A percentile compares a stretch with the other conserved stretches of the same genome.
Evolutionary conservation across 331 rosid species (phyloP).

Genomic region (Arachis monticola): DNA sequence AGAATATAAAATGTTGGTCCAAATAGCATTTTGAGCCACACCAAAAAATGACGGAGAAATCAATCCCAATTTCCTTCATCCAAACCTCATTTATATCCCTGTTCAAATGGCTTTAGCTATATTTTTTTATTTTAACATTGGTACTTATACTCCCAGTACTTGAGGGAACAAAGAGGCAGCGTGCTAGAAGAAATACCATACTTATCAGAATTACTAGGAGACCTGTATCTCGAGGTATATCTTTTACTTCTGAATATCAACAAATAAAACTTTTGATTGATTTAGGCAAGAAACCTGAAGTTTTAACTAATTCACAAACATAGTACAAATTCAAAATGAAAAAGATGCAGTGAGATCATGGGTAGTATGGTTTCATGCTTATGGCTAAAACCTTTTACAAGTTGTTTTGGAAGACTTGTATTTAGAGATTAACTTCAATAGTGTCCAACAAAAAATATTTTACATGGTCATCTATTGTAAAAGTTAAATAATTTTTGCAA

Average conservation of each 20-base stretch:
- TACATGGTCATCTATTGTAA: too few species aligned
- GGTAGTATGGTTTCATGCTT: neutral
- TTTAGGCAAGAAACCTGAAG: neutral
- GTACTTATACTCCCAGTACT: slow-evolving; percentile 54
- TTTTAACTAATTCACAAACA: neutral
- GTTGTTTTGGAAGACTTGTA: too few species aligned
- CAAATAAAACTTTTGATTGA: slow-evolving; percentile 16
- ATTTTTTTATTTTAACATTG: slow-evolving; percentile 35
- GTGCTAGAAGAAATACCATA: slow-evolving; percentile 64
- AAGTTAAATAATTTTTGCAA: too few species aligned
- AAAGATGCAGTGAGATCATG: slow-evolving; percentile 18
- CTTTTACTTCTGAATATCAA: slow-evolving; percentile 29
- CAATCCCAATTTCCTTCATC: slow-evolving; percentile 28
- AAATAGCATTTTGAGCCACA: slow-evolving; percentile 27
- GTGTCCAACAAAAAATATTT: too few species aligned
- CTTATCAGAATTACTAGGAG: slow-evolving; percentile 62
- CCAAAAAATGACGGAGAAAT: slow-evolving; percentile 3
- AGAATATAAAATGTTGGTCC: slow-evolving; percentile 23
- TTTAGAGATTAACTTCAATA: too few species aligned
- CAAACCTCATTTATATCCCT: slow-evolving; percentile 24
- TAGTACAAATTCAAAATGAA: neutral
- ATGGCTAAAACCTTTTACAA: slow-evolving; percentile 7
- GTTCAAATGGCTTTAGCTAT: slow-evolving; percentile 26
- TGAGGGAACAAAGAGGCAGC: slow-evolving; percentile 57
- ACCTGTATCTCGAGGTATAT: slow-evolving; percentile 59